These are phyloP conservation scores for Lathyrus sativus DNA, from an alignment of 306 rosid species.

Conservation along the genomic window DNA sequence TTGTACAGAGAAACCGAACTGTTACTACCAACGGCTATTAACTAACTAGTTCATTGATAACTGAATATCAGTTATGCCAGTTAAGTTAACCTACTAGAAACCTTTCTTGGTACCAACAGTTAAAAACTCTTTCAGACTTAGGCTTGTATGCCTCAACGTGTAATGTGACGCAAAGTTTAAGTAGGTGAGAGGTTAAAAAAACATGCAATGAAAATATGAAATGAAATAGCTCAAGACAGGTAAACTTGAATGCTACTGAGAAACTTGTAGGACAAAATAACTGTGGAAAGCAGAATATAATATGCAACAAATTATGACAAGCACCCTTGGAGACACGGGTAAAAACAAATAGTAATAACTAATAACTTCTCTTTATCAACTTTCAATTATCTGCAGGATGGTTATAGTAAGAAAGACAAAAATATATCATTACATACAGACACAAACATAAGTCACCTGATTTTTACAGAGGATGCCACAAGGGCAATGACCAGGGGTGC, in stretches of 20 bases:
- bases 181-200: slow-evolving; percentile 25
- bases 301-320: slow-evolving; percentile 10
- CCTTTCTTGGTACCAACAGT: neutral
- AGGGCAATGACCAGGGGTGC: slow-evolving; percentile 85
- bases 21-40: neutral
- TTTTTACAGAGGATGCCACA: slow-evolving; percentile 72
- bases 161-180: slow-evolving; percentile 34
- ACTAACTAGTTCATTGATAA: slow-evolving; percentile 7
- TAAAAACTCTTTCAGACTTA: neutral
- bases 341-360: slow-evolving; percentile 17
- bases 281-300: neutral
- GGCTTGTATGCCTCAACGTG: slow-evolving; percentile 5
- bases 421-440: slow-evolving; percentile 1
- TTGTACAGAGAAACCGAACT: neutral
- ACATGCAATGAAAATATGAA: neutral
- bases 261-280: slow-evolving; percentile 1
- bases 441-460: slow-evolving; percentile 57
- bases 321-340: slow-evolving; percentile 11
- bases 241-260: neutral
- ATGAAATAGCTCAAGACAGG: neutral
- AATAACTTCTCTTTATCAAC: slow-evolving; percentile 15
- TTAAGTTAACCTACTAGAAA: slow-evolving; percentile 4
- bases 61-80: neutral
- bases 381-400: slow-evolving; percentile 19
- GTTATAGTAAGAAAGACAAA: slow-evolving; percentile 20